A percentile compares a stretch with the other conserved stretches of the same genome.
Conservation (phyloP, 2,329 filamentous ascomycete species). For the Ceratocystis papillata region DNA sequence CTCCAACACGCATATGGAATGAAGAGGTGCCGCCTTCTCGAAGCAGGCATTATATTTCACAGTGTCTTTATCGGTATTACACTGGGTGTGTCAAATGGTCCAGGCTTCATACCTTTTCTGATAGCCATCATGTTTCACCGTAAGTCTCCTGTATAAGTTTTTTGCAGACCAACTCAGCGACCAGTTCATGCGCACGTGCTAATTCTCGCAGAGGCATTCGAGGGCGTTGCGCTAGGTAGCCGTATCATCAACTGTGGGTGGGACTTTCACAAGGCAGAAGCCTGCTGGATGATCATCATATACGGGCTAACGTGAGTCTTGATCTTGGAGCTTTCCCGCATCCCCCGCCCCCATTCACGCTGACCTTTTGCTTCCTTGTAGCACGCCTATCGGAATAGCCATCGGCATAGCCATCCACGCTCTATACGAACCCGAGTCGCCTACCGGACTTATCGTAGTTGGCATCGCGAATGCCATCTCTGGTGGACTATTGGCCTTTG, state of each 20-base stretch:
- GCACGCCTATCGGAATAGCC: conserved; percentile 61
- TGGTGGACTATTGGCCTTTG: conserved; percentile 59
- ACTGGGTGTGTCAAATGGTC: conserved; percentile 64
- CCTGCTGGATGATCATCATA: conserved; percentile 47
- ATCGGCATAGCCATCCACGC: conserved; percentile 60
- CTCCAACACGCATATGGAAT: not conserved
- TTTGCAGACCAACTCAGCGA: not conserved
- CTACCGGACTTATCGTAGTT: conserved; percentile 57
- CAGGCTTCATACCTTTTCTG: conserved; percentile 66
- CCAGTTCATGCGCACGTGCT: conserved; percentile 21
- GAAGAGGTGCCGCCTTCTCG: conserved; percentile 61
- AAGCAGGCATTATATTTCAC: conserved; percentile 61
- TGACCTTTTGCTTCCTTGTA: conserved; percentile 29
- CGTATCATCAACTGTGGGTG: conserved; percentile 49
- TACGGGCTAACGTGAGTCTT: conserved; percentile 44
- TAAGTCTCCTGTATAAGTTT: conserved; percentile 25
- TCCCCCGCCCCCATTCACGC: not conserved
- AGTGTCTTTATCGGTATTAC: conserved; percentile 79
- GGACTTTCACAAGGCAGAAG: conserved; percentile 36
- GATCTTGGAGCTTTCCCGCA: not conserved
- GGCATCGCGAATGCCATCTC: conserved; percentile 66
- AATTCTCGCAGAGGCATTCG: conserved; percentile 35
- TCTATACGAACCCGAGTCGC: conserved; percentile 56
- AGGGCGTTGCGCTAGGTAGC: conserved; percentile 52
- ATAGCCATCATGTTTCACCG: conserved; percentile 69